phyloP scores from a whole-genome alignment of 768 basidiomycete species.

The Naganishia randhawae region DNA sequence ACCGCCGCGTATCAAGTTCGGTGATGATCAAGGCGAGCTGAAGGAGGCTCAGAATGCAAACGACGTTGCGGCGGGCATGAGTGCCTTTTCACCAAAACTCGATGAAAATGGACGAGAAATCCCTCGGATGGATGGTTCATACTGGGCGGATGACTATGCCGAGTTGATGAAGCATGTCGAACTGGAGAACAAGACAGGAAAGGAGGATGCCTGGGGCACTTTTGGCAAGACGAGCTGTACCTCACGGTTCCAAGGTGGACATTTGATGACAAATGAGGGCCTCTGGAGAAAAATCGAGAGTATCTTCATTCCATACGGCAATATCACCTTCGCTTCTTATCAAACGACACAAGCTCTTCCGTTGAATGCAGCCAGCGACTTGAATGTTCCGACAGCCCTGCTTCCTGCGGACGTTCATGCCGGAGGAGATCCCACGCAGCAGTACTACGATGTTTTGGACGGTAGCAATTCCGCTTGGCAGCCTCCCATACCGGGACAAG shows the following conservation, averaged over 20 bases:
- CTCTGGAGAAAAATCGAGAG: slow-evolving; percentile 44
- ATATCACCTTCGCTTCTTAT: slow-evolving; percentile 45
- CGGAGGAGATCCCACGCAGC: neutral
- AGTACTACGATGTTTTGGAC: slow-evolving; percentile 21
- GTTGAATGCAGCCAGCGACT: neutral
- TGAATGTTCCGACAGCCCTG: neutral
- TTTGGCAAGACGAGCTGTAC: slow-evolving; percentile 47
- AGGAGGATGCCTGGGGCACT: slow-evolving; percentile 36
- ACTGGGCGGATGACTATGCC: slow-evolving; percentile 46
- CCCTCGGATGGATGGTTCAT: slow-evolving; percentile 40
- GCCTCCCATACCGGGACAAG: neutral
- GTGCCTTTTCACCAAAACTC: slow-evolving; percentile 4
- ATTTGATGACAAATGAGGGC: slow-evolving; percentile 46
- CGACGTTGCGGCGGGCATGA: neutral
- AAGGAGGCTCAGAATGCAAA: slow-evolving; percentile 1
- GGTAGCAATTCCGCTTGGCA: slow-evolving; percentile 3
- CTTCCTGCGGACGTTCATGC: slow-evolving; percentile 3
- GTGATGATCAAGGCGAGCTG: slow-evolving; percentile 3
- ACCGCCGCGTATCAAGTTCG: slow-evolving; percentile 36
- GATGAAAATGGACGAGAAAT: slow-evolving; percentile 23
- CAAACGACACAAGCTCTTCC: slow-evolving; percentile 40
- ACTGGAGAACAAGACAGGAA: slow-evolving; percentile 41
- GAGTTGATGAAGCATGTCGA: slow-evolving; percentile 46
- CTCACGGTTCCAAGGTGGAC: slow-evolving; percentile 45
- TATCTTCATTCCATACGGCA: slow-evolving; percentile 50